Evolutionary conservation across 208 protist species (phyloP), one percentile per base, ranked within the genome.

Genomic region (Phytomonas francai): DNA sequence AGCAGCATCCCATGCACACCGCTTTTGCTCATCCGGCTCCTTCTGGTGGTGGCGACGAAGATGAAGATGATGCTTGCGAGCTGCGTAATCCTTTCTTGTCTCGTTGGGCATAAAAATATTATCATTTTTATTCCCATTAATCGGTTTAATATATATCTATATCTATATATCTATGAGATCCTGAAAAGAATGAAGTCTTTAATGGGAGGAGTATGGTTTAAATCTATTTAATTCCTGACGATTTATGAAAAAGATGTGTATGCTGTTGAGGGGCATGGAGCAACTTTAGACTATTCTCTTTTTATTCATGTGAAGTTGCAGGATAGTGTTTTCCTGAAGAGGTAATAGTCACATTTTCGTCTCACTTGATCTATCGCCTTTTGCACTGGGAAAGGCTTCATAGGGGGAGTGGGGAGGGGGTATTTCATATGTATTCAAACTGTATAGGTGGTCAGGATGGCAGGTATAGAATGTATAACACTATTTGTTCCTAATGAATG

Each of bases 51-150:
- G 36, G n/a, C 0, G 27, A 61, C 9, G 51, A 49, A 11, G 5
- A 30, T 56, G 63, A 64, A 16, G 68, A 77, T 39, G 68, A 58
- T 29, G 74, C 74, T 36, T 81, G 78, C 32, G 84, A 87, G 59
- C 62, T 93, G 59, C 80, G 74, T 28, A 93, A 93, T 54, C 87
- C 84, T 19, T 90, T 93, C 71, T 71, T 93, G 39, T 80, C 78
- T 45, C 81, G 80, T 6, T 93, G 87, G 87, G 72, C 77, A 1
- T 79, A 77, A 65, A 70, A 49, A 31, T 0, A 7, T 1, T 8
- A 1, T 58, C 6, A 32, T 19, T 3, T 49, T n/a, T 22, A 63
- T 63, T 49, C 16, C 32, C 36, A 45, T 63, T 19, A 6, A n/a
- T 63, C 16, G 22, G 22, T 63, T 49, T 56, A 56, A 25, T 42